Evolutionary conservation across 2,329 filamentous ascomycete genomes (phyloP), one percentile per base, ranked within the genome.

Genomic region (Tympanopsis confertula): DNA sequence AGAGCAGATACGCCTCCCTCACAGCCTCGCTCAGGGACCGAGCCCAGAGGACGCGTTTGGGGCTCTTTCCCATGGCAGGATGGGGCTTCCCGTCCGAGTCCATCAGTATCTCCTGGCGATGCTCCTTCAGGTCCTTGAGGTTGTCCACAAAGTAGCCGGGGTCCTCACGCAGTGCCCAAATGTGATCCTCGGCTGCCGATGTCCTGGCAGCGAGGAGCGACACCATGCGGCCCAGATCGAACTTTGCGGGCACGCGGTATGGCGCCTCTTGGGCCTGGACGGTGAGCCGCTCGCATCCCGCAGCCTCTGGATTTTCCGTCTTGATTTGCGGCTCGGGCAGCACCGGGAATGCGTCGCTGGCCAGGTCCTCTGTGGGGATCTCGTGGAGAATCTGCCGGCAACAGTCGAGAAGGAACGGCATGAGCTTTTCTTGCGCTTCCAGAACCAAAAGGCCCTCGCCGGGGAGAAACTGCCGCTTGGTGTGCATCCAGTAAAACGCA

Each of bases 161-260:
- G 46, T 80, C 75, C 45, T 80, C 74, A 5, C 73, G 61, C 3
- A 80, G 53, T 0, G 60, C 46, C 63, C 63, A 71, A 0, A 76
- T 33, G 44, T 77, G 69, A 48, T 78, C 72, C 39, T 72, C 63
- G 1, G 63, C 61, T 3, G 58, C 57, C 0, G 55, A 47, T 1
- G 45, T 45, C 41, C 57, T 62, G 0, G 67, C 66, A 2, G 47
- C 49, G 1, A 73, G 52, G 4, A 78, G 45, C 2, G 52, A 47
- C 28, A 61, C 53, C 1, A 78, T 52, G 0, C 60, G 57, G 0
- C 36, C 43, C 1, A 76, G 50, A 42, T 77, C 61, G 0, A 75
- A 48, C 2, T 49, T 44, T 0, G 58, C 54, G 1, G 73, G 72
- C 0, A 62, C 38, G 3, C 66, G 54, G 40, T 77, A 80, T 1